Base-by-base conservation (phyloP, 202 grass and related monocot species). In the Dendrocalamus latiflorus region DNA sequence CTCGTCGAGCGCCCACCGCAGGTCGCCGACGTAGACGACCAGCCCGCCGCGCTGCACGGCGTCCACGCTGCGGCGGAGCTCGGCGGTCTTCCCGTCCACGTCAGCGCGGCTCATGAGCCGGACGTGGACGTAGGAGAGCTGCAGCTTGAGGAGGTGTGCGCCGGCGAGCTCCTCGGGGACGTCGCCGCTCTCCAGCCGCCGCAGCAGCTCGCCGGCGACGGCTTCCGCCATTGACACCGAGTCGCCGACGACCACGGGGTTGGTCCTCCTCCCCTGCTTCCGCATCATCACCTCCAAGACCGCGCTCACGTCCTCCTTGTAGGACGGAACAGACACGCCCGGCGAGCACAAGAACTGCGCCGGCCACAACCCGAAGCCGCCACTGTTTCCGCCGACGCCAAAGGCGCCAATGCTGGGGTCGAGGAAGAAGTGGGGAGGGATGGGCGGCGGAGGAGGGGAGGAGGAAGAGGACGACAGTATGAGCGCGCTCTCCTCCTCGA, bases 281-380 rank as follows among this genome's bases (percentile, higher is more conserved):
- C 86, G 79, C 25, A 88, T 12, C 95, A 97, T 91, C 70, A 93
- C 88, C 28, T 94, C 90, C 80, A 94, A 51, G 38, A 97, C 86
- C 15, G 84, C 77, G 10, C 36, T 78, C 54, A 92, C 56, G 55
- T 93, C 90, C 39, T 94, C 91, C 21, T 78, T 88, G 38, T 58
- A 74, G n/a, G 75, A 91, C 6, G 65, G 53, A 22, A 1, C 20
- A 20, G 63, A 13, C 33, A 77, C 17, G 41, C 4, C 42, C n/a
- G 81, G 70, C 6, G 72, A 72, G 15, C 63, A 59, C 70, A 86
- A 12, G 33, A 91, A 72, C 33, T 84, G 87, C 54, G 80, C 43
- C 1, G 83, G 80, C 91, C 76, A 91, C 7, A 76, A 50, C 71
- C 62, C 76, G 56, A 83, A 76, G 57, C 65, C 44, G 70, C 54